Conservation (phyloP, 208 protist genomes). For the Naegleria fowleri region DNA sequence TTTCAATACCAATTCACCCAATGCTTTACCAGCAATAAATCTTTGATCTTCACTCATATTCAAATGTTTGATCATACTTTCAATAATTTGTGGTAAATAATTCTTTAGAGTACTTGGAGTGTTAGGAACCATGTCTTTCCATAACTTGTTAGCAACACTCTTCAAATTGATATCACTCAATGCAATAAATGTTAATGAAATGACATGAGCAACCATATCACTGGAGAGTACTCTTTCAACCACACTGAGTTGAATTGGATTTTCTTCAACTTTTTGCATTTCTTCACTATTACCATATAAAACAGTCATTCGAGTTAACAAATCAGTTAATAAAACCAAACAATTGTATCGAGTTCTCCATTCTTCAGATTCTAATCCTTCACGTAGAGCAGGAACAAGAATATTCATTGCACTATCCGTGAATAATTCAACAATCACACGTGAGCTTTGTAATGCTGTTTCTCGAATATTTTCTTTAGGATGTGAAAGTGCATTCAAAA, state of each 20-base stretch:
- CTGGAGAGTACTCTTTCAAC: not conserved
- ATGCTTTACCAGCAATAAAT: not conserved
- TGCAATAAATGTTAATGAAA: not conserved
- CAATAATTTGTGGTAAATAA: not conserved
- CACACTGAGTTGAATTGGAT: not conserved
- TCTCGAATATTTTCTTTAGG: conserved; percentile 75
- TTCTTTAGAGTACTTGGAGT: not conserved
- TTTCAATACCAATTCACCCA: conserved; percentile 11
- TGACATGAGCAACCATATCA: not conserved
- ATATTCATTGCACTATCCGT: not conserved
- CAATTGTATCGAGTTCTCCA: conserved; percentile 26
- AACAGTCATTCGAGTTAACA: not conserved
- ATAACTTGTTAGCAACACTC: not conserved
- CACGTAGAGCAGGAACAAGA: not conserved
- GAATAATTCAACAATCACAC: conserved; percentile 72
- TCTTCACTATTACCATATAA: not conserved
- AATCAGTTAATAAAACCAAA: not conserved
- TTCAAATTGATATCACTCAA: not conserved
- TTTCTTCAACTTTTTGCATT: not conserved
- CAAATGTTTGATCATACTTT: not conserved
- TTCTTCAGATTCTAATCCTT: conserved; percentile 2
- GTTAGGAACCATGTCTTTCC: conserved; percentile 2
- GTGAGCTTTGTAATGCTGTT: conserved; percentile 70
- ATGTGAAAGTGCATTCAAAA: conserved; percentile 77
- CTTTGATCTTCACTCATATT: not conserved